phyloP scores from a whole-genome alignment of 768 basidiomycete genomes.

The Mycena rosella region DNA sequence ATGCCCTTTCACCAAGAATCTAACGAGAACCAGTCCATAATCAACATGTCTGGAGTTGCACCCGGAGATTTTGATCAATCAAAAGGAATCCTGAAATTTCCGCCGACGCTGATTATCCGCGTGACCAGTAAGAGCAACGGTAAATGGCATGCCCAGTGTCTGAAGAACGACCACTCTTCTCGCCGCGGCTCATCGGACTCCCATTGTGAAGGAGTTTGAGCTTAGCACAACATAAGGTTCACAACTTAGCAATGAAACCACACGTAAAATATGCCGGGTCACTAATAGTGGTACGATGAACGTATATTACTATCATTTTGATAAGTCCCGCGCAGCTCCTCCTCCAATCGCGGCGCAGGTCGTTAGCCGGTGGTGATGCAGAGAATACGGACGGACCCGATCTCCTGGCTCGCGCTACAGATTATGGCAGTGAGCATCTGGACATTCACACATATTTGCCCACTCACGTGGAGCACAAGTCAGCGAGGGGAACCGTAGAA shows the following conservation, averaged over 20 bases:
- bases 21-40: too few relatives aligned
- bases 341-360: neutral
- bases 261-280: too few relatives aligned
- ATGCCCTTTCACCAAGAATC: too few relatives aligned
- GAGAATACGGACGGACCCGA: neutral
- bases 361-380: neutral
- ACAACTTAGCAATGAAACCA: too few relatives aligned
- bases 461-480: constrained; percentile 20
- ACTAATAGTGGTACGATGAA: too few relatives aligned
- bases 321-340: too few relatives aligned
- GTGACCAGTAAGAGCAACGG: constrained; percentile 59
- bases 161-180: constrained; percentile 62
- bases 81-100: too few relatives aligned
- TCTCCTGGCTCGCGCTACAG: neutral
- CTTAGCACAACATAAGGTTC: too few relatives aligned
- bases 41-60: too few relatives aligned
- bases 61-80: too few relatives aligned
- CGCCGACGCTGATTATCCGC: constrained; percentile 83
- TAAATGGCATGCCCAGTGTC: constrained; percentile 81
- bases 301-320: too few relatives aligned
- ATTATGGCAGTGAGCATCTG: too few relatives aligned
- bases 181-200: constrained; percentile 48
- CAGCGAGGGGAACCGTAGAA: neutral
- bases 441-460: neutral
- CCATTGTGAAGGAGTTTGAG: constrained; percentile 35